Evolutionary conservation across 352 stramenopile genomes (phyloP).

Genomic region (Pythium oligandrum): DNA sequence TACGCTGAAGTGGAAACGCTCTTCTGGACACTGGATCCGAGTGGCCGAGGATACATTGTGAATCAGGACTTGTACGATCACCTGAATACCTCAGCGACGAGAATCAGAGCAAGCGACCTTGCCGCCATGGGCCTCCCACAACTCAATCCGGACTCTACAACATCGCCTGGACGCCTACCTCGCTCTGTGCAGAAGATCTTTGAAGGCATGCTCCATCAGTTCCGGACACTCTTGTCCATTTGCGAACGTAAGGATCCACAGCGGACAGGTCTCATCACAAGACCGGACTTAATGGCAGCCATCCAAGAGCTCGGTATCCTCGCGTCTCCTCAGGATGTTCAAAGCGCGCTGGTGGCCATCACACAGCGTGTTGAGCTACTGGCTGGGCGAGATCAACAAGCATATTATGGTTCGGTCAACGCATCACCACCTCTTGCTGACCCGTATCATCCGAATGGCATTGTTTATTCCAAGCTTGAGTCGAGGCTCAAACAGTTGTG

Average conservation of each 20-base stretch:
- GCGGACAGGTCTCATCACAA: conserved; percentile 35
- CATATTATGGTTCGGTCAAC: no score
- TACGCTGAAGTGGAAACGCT: conserved; percentile 68
- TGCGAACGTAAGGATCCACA: conserved; percentile 41
- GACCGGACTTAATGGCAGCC: conserved; percentile 38
- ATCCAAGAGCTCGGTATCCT: conserved; percentile 62
- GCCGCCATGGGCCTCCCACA: conserved; percentile 25
- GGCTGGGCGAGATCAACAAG: neutral
- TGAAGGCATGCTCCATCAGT: conserved; percentile 53
- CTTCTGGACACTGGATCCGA: conserved; percentile 72
- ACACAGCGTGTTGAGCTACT: conserved; percentile 19
- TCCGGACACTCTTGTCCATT: conserved; percentile 35
- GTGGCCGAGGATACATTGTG: conserved; percentile 51
- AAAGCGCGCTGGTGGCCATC: conserved; percentile 47
- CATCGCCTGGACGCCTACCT: conserved; percentile 12
- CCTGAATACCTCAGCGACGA: conserved; percentile 23
- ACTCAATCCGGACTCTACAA: conserved; percentile 18
- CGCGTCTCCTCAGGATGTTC: conserved; percentile 45
- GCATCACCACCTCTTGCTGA: neutral
- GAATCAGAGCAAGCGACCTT: neutral
- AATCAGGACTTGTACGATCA: conserved; percentile 65
- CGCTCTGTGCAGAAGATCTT: conserved; percentile 71
- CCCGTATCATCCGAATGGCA: conserved; percentile 21
- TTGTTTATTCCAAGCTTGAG: conserved; percentile 46
- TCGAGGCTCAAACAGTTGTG: conserved; percentile 40